A percentile compares a stretch with the other conserved stretches of the same genome.
These are phyloP conservation scores for Leccinum arenicola DNA, from an alignment of 768 basidiomycete genomes.

Conservation along the genomic window DNA sequence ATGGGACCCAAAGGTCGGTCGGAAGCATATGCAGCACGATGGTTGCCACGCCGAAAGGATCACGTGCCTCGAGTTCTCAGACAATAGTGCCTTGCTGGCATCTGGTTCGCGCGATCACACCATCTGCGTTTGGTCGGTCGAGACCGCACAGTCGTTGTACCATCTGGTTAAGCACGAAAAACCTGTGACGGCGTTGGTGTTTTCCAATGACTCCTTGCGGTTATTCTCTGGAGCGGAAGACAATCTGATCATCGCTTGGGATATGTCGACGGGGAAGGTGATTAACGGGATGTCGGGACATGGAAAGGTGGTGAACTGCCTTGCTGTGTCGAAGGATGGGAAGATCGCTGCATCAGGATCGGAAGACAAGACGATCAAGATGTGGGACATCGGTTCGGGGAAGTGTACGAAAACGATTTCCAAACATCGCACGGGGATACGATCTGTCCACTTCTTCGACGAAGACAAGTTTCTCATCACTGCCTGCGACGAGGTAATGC, in stretches of 20 bases:
- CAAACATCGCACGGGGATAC: constrained; percentile 14
- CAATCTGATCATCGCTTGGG: constrained; percentile 21
- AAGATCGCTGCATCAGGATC: constrained; percentile 21
- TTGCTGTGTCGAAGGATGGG: constrained; percentile 22
- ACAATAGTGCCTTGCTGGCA: constrained; percentile 10
- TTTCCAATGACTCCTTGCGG: constrained; percentile 17
- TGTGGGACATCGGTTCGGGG: constrained; percentile 24
- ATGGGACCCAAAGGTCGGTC: constrained; percentile 22
- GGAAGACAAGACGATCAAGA: constrained; percentile 22
- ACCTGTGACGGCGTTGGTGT: constrained; percentile 18
- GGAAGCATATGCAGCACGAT: constrained; percentile 17
- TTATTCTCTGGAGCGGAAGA: constrained; percentile 27
- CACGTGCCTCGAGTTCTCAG: constrained; percentile 22
- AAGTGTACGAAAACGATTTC: constrained; percentile 12
- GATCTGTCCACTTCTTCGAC: constrained; percentile 14
- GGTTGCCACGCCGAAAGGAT: constrained; percentile 11
- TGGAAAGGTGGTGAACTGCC: constrained; percentile 11
- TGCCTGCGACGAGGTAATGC: constrained; percentile 2
- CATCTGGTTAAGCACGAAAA: constrained; percentile 16
- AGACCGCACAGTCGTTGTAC: constrained; percentile 11
- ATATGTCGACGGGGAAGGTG: constrained; percentile 11
- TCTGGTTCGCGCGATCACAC: constrained; percentile 18
- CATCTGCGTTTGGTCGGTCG: constrained; percentile 25
- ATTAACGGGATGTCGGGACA: constrained; percentile 23
- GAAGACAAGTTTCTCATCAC: constrained; percentile 10